Evolutionary conservation across 2,329 filamentous ascomycete species (phyloP), one percentile per base, ranked within the genome.

Genomic region (Fusarium transvaalense): DNA sequence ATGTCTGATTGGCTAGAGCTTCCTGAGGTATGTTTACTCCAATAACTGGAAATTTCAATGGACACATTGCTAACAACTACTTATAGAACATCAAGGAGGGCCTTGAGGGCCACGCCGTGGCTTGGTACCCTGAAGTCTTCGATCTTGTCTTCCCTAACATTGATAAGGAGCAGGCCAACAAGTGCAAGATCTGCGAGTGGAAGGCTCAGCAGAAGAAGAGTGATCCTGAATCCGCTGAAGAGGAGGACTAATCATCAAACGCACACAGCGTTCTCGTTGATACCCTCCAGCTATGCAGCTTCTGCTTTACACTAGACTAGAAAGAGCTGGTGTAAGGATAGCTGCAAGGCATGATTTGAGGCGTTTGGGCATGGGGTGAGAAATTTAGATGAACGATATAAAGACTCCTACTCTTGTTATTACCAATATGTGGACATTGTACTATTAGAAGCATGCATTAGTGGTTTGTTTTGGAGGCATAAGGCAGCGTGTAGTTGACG

Each of bases 1-100:
- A 89, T 92, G 85, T 96, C 93, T 58, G 96, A 99, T 84, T 99
- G 96, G 97, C 83, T 97, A 52, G 96, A 99, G 81, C 85, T 99
- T 73, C 96, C 97, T 56, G 91, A 97, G 86, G 96, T 97, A 87
- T 80, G 93, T 86, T 25, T 54, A 35, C 21, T 34, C 23, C 10
- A 21, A 21, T 21, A 10, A 31, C 15, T 34, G 4, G 10, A 3
- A 32, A 7, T 19, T 12, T 13, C 10, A 13, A n/a, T 19, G 15
- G 17, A 56, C 21, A 3, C 15, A 12, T 56, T 60, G 56, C 59
- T 71, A 50, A 72, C 57, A 27, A 53, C 42, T 41, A 27, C 27
- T 51, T 54, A 61, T 78, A 99, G 96, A 98, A 98, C 77, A 99
- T 99, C 84, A 99, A 98, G 82, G 88, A 97, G 76, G 94, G 94